Evolutionary conservation across 2,329 filamentous ascomycete species (phyloP).

Genomic region (Colletotrichum godetiae): DNA sequence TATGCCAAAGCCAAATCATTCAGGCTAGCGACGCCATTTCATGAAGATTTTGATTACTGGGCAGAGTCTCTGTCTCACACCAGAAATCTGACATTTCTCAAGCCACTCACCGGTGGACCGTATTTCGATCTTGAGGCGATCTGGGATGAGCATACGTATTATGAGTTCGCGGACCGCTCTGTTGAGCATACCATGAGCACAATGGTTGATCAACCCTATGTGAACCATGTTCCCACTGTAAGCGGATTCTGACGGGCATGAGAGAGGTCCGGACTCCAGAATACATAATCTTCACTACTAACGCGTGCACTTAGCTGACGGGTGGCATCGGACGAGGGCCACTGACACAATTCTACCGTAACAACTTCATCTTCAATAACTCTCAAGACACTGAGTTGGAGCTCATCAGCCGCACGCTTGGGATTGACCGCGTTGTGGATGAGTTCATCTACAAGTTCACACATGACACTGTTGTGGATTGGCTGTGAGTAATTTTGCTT

Average conservation of each 20-base stretch:
- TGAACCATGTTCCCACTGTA: slow-evolving; percentile 62
- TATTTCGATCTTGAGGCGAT: slow-evolving; percentile 78
- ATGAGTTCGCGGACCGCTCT: slow-evolving; percentile 75
- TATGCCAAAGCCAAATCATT: slow-evolving; percentile 40
- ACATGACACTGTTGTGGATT: slow-evolving; percentile 55
- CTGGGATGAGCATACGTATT: slow-evolving; percentile 81
- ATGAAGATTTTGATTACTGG: slow-evolving; percentile 60
- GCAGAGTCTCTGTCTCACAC: slow-evolving; percentile 73
- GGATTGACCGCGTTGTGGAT: slow-evolving; percentile 77
- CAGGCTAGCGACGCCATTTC: slow-evolving; percentile 59
- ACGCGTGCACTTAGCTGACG: slow-evolving; percentile 54
- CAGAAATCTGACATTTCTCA: slow-evolving; percentile 57
- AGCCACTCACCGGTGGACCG: too few species aligned
- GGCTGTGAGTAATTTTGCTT: too few species aligned
- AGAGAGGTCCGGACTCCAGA: too few species aligned
- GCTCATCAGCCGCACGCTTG: slow-evolving; percentile 77
- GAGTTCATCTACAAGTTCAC: slow-evolving; percentile 77
- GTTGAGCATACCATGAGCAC: slow-evolving; percentile 81
- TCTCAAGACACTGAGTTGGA: slow-evolving; percentile 74
- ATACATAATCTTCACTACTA: slow-evolving; percentile 44
- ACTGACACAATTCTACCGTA: slow-evolving; percentile 74
- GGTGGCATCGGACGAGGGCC: slow-evolving; percentile 75
- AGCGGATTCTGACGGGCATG: too few species aligned
- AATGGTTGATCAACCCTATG: slow-evolving; percentile 82
- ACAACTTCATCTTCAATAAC: slow-evolving; percentile 64